Evolutionary conservation across 1,284 basidiomycete species (phyloP), one percentile per base, ranked within the genome.

Genomic region (Athelia sp.): DNA sequence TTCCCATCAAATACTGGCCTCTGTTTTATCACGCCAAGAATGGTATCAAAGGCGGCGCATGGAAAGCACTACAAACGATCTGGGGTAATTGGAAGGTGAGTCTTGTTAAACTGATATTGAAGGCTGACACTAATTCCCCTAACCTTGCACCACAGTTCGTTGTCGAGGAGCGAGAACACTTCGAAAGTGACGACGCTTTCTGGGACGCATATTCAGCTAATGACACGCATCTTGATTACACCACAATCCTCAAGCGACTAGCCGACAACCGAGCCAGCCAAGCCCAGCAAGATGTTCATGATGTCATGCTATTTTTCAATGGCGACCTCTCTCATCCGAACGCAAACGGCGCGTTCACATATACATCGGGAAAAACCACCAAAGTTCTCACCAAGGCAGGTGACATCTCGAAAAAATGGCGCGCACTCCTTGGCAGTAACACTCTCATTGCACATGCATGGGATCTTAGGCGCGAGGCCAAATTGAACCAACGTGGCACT

Each of bases 81-180:
- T 60, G 59, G 59, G 45, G 50, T 6, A 58, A 56, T 18, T 60
- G 59, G 59, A 60, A 60, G 54, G 58, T 60, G 19, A 8, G 48
- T 47, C n/a, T 36, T 38, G n/a, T 24, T 31, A 21, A 42, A 59
- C 56, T 56, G 6, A 40, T 21, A 6, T n/a, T 40, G 15, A 6
- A 40, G 19, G 36, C 36, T 40, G 4, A 9, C 11, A 34, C 32
- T 34, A 11, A 11, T 11, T 40, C n/a, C 36, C 6, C 19, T 40
- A n/a, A 17, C n/a, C 6, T 8, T 8, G 6, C 4, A 40, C 6
- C 4, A n/a, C 15, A 40, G 36, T 40, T 40, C 36, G n/a, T 40
- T 8, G 36, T 52, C 0, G 53, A 59, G 23, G 58, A 54, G 23
- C 54, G 40, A 18, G 54, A 56, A 24, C 24, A 21, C 2, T 50